Conservation (phyloP, 176 grass and related monocot genomes). For the Dendrocalamus sinicus region DNA sequence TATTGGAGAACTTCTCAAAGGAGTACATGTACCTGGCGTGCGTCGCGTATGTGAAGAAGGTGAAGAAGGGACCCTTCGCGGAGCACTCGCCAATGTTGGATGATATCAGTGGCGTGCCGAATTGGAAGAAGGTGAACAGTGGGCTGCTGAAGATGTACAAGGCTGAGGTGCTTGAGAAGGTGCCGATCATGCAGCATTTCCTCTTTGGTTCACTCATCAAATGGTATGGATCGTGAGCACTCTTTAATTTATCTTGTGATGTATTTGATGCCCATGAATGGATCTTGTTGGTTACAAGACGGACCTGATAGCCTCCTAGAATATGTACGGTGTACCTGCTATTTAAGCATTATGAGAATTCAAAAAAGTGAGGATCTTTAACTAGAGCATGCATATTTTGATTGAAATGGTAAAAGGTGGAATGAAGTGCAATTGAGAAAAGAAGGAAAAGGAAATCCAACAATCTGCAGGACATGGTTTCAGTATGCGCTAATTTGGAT, state of each 20-base stretch:
- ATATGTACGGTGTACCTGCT: neutral
- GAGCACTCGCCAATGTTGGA: slow-evolving; percentile 97
- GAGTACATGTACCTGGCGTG: slow-evolving; percentile 85
- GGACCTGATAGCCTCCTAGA: neutral
- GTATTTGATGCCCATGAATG: neutral
- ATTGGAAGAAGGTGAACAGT: slow-evolving; percentile 93
- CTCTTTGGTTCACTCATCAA: slow-evolving; percentile 94
- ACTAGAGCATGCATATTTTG: neutral
- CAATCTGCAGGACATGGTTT: neutral
- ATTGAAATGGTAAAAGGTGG: neutral
- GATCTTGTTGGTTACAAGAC: slow-evolving; percentile 12
- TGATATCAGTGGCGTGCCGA: slow-evolving; percentile 77
- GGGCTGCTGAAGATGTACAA: slow-evolving; percentile 98
- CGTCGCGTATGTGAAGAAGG: slow-evolving; percentile 80
- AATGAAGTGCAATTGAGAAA: neutral
- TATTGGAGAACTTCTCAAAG: slow-evolving; percentile 81
- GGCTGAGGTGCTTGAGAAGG: slow-evolving; percentile 96
- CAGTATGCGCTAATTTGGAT: neutral
- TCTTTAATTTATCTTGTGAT: neutral
- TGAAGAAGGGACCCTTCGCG: slow-evolving; percentile 88
- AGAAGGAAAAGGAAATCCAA: neutral
- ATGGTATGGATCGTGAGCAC: slow-evolving; percentile 61
- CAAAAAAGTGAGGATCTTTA: neutral
- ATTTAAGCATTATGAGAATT: neutral
- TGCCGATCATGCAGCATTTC: slow-evolving; percentile 99